Conservation (phyloP, 345 rosid species). For the Heritiera littoralis region DNA sequence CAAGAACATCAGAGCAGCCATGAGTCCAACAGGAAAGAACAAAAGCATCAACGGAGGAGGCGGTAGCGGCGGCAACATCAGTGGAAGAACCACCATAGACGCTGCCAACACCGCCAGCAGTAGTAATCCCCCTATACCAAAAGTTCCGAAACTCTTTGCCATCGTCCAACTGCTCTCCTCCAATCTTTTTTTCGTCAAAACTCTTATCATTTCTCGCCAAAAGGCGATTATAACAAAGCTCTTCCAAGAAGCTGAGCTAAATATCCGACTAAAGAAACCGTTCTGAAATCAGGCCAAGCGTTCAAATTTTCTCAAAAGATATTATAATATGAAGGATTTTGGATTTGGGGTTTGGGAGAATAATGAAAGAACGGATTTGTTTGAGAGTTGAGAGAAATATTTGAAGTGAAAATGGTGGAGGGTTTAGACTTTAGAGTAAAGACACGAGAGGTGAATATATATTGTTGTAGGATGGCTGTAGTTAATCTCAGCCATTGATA, state of each 20-base stretch:
- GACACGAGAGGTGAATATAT: background rate
- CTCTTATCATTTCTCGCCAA: conserved; percentile 25
- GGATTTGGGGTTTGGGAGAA: background rate
- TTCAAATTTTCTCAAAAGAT: background rate
- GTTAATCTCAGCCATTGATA: conserved; percentile 7
- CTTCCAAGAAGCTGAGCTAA: too few relatives aligned
- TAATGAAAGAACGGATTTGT: background rate
- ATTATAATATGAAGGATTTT: background rate
- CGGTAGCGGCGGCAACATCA: conserved; percentile 64
- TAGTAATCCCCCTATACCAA: conserved; percentile 33
- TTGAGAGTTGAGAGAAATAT: background rate
- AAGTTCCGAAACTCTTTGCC: conserved; percentile 24
- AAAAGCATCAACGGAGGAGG: conserved; percentile 61
- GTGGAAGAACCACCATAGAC: conserved; percentile 54
- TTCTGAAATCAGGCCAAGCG: too few relatives aligned
- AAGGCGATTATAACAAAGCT: background rate
- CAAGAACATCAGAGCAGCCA: conserved; percentile 67
- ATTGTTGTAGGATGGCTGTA: background rate
- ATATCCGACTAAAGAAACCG: too few relatives aligned
- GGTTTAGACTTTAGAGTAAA: background rate
- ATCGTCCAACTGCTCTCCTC: conserved; percentile 9
- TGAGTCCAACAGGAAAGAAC: conserved; percentile 58
- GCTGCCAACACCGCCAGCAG: conserved; percentile 40
- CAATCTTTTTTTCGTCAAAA: conserved; percentile 4
- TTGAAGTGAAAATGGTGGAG: background rate